Percentiles rank a stretch among this genome's conserved stretches.
These are phyloP conservation scores for Boletus smithii DNA, from an alignment of 1,284 basidiomycete genomes.

Conservation along the genomic window DNA sequence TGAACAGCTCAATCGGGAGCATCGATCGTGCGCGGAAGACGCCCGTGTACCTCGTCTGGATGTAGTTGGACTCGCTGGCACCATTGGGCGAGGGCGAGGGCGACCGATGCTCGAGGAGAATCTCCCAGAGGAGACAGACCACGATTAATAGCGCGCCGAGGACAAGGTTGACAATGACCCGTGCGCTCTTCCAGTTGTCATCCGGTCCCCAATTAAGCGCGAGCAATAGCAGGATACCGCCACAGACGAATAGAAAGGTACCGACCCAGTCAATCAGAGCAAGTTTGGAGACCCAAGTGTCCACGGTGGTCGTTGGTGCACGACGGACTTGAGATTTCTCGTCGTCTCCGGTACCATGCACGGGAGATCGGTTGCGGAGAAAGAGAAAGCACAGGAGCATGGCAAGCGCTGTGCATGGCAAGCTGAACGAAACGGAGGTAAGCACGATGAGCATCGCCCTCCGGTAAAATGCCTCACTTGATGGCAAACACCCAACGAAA, in stretches of 20 bases:
- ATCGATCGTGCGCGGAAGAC: constrained; percentile 38
- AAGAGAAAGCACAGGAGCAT: constrained; percentile 43
- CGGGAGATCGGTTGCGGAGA: constrained; percentile 33
- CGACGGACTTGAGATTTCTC: constrained; percentile 13
- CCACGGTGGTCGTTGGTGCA: neutral
- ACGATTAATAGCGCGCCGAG: constrained; percentile 39
- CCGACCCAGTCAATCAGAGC: constrained; percentile 47
- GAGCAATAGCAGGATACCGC: constrained; percentile 38
- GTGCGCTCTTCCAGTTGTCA: constrained; percentile 34
- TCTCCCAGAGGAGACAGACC: constrained; percentile 41
- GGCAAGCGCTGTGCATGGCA: constrained; percentile 31
- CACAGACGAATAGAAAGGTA: constrained; percentile 38
- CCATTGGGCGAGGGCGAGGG: neutral
- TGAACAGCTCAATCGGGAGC: constrained; percentile 42
- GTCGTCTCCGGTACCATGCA: constrained; percentile 25
- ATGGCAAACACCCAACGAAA: constrained; percentile 57
- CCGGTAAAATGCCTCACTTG: constrained; percentile 37
- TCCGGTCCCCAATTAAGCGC: constrained; percentile 40
- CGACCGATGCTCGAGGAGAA: constrained; percentile 35
- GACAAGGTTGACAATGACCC: constrained; percentile 37
- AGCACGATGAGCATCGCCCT: neutral
- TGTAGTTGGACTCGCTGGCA: neutral
- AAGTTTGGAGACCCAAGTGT: constrained; percentile 35
- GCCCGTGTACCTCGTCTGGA: constrained; percentile 15
- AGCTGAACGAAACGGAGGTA: constrained; percentile 7